Percentiles rank a stretch among this genome's conserved stretches.
These are phyloP conservation scores for Psilocybe tampanensis DNA, from an alignment of 768 basidiomycete genomes.

Conservation along the genomic window DNA sequence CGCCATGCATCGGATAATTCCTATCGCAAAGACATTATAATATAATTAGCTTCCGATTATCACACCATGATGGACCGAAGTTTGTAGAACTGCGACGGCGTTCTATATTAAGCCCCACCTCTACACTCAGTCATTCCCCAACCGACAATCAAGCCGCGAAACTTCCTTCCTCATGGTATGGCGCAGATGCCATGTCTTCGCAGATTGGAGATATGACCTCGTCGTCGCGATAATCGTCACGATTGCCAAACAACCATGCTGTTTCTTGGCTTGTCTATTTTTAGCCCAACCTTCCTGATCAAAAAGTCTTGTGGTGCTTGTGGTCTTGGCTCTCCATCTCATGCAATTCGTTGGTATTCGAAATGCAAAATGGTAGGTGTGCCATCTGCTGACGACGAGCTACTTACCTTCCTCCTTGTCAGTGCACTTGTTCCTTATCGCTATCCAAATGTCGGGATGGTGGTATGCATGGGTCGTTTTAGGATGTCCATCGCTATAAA, in stretches of 20 bases:
- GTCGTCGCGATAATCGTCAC: neutral
- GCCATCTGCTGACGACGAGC: conserved; percentile 1
- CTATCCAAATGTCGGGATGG: neutral
- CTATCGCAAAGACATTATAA: neutral
- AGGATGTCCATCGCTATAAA: neutral
- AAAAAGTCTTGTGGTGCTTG: conserved; percentile 1
- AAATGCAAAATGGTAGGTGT: neutral
- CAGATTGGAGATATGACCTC: neutral
- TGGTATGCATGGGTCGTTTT: neutral
- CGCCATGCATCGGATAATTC: neutral
- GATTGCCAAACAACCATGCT: neutral
- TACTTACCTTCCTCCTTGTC: neutral
- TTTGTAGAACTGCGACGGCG: neutral
- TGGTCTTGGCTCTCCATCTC: neutral
- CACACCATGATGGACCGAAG: neutral
- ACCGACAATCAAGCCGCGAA: neutral
- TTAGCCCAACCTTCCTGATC: conserved; percentile 2
- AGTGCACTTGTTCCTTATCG: neutral
- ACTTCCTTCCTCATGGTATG: neutral
- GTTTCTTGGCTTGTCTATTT: conserved; percentile 3
- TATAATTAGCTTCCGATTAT: neutral
- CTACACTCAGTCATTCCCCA: neutral
- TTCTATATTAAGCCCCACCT: neutral
- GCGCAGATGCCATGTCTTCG: neutral
- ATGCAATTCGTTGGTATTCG: neutral